Evolutionary conservation across 108 stramenopile genomes (phyloP), one percentile per base, ranked within the genome.

Genomic region (Nannochloropsis oceanica): DNA sequence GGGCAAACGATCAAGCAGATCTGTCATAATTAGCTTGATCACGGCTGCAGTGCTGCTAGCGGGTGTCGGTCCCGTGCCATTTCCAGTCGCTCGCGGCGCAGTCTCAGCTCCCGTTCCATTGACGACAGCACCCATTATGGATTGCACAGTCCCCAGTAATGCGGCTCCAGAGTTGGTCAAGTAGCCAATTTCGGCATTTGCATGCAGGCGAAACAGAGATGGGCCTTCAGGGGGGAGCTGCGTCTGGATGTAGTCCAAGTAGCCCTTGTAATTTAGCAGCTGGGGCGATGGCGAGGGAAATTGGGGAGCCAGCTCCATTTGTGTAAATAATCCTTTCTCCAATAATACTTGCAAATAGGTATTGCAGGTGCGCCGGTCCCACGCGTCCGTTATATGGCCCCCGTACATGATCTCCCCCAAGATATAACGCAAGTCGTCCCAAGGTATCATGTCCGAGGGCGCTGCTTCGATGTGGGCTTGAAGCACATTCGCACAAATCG

Each of bases 351-450:
- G 43, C 18, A 95, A 85, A 80, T 95, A 94, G 13, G 93, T 90
- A 83, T 93, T 93, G 86, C 89, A 88, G n/a, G 93, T 93, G 25
- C 94, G 89, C 8, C 94, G 92, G 87, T 95, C 94, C 93, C 94
- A 94, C 8, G 93, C 85, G 87, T 95, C 94, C 13, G 94, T 94
- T 82, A 95, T 94, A 87, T 93, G 94, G 18, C 94, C 94, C 13
- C 94, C 94, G 86, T 95, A 95, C 93, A 95, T 94, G 83, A 95
- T 93, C 90, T 95, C 94, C 14, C 94, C 94, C 86, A 95, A 93
- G 80, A 94, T 94, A 84, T 94, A 95, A 42, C 94, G 90, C 14
- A 95, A 83, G 83, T 95, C 94, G 43, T 93, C 92, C 94, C 94
- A 95, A 25, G 94, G 93, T n/a, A 94, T 89, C 18, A 10, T 73